phyloP scores from a whole-genome alignment of 2,329 filamentous ascomycete genomes.

The Colletotrichum costaricense region DNA sequence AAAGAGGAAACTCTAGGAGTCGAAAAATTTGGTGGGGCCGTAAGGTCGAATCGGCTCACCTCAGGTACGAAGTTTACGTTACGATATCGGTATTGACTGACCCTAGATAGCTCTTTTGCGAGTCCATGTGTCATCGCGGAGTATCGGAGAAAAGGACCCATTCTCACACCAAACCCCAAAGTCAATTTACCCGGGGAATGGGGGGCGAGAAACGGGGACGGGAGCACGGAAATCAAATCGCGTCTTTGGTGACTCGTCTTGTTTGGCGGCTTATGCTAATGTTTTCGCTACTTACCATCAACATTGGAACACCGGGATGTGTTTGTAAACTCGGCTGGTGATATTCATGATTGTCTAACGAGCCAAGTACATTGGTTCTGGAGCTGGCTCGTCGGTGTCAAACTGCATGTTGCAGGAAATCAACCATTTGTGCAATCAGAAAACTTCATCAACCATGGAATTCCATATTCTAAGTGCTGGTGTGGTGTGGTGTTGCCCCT shows the following conservation, averaged over 20 bases:
- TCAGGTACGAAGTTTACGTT: no score
- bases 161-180: neutral
- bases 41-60: no score
- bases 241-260: neutral
- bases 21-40: neutral
- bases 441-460: no score
- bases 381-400: neutral
- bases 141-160: neutral
- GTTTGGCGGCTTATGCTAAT: neutral
- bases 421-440: no score
- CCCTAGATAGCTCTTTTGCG: no score
- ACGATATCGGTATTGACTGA: no score
- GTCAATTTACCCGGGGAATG: neutral
- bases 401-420: neutral
- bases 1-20: conserved; percentile 19
- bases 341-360: neutral
- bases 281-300: neutral
- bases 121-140: neutral
- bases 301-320: no score
- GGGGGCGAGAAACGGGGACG: neutral
- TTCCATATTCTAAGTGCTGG: neutral
- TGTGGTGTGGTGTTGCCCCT: neutral
- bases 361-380: no score
- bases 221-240: neutral
- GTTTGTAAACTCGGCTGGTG: neutral